Evolutionary conservation across 805 yeast species (phyloP), one percentile per base, ranked within the genome.

Genomic region (Kodamaea sagamina): DNA sequence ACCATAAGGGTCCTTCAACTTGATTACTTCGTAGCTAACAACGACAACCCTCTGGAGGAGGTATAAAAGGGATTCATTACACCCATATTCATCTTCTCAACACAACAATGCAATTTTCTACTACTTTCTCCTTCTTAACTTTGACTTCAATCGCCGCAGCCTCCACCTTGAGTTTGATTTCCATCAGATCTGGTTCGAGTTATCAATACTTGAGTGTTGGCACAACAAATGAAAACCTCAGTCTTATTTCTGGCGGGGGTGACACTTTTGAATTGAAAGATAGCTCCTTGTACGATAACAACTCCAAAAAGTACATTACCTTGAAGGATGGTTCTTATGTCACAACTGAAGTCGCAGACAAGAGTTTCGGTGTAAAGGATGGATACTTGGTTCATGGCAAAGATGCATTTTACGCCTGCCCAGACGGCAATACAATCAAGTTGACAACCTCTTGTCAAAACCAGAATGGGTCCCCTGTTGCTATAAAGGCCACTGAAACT

Each of bases 111-210:
- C 49, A 48, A 46, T 46, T 48, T 29, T 34, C 49, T 15, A 42
- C 47, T 15, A 44, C 57, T 25, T 43, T 59, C 22, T 51, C 60
- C 6, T 42, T 54, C 29, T 44, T 57, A 36, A 42, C 60, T 26
- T 27, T 59, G 17, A 48, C 53, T 42, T 51, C 63, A 43, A 42
- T 58, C 28, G 64, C 62, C 22, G 41, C 54, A 19, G 61, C 65
- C 13, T 60, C 56, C 8, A 41, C 51, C 13, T 50, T 61, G 42
- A 36, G 46, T 18, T 47, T 56, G 12, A 39, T 58, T 22, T 44
- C 55, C 25, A 57, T 61, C 26, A 53, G 55, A 32, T 61, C 65
- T 6, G 67, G 63, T 8, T 50, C 63, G 7, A 41, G 34, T 6
- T 57, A 50, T 53, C 67, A 62, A 29, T 59, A 55, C 48, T 24